Conservation (phyloP, 768 basidiomycete species). For the Clathrus columnatus region DNA sequence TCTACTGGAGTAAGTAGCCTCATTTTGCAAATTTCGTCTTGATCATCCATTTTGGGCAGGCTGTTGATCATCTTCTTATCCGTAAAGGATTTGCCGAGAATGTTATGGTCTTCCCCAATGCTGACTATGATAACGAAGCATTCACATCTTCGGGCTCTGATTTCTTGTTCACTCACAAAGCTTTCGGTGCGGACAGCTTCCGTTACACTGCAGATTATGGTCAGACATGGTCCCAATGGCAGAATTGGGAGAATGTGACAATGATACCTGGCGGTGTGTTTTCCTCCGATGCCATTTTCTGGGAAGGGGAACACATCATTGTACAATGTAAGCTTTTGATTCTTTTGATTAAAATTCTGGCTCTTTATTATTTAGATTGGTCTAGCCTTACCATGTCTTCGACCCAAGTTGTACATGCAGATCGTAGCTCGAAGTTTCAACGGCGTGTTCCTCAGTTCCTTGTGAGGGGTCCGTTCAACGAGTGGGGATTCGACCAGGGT, state of each 20-base stretch:
- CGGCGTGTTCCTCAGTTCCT: constrained; percentile 84
- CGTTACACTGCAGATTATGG: constrained; percentile 86
- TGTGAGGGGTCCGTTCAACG: constrained; percentile 83
- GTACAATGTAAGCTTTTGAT: constrained; percentile 65
- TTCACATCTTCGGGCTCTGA: constrained; percentile 34
- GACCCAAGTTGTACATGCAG: constrained; percentile 67
- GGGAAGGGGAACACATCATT: constrained; percentile 79
- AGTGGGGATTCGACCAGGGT: constrained; percentile 87
- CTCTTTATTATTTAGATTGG: constrained; percentile 51
- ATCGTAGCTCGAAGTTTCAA: constrained; percentile 40
- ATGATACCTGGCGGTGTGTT: constrained; percentile 54
- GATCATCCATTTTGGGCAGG: constrained; percentile 25
- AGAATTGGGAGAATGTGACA: constrained; percentile 65
- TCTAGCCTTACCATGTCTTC: constrained; percentile 54
- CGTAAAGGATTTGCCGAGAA: constrained; percentile 72
- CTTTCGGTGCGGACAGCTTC: constrained; percentile 79
- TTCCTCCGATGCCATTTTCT: constrained; percentile 41
- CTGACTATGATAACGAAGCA: constrained; percentile 57
- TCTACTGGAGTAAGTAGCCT: constrained; percentile 46
- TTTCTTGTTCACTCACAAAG: constrained; percentile 74
- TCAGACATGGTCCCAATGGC: constrained; percentile 76
- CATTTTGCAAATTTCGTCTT: constrained; percentile 9
- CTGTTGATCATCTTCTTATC: constrained; percentile 67
- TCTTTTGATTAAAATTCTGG: neutral
- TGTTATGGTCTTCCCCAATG: constrained; percentile 77